Percentiles rank a stretch among this genome's conserved stretches.
phyloP scores from a whole-genome alignment of 2,329 filamentous ascomycete genomes.

The Botrytis byssoidea region DNA sequence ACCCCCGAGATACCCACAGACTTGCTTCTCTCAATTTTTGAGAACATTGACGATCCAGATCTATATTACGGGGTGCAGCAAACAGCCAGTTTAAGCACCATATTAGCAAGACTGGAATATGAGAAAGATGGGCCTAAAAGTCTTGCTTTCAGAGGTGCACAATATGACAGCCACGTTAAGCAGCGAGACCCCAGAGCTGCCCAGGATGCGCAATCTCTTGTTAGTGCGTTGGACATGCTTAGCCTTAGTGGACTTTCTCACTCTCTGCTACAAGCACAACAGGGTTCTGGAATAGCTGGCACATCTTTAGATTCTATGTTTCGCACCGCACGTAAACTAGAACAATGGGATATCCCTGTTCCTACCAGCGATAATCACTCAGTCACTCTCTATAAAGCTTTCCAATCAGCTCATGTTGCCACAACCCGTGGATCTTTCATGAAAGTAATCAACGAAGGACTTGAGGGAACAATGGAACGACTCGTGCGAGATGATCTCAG shows the following conservation, averaged over 20 bases:
- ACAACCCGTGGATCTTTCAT: slow-evolving; percentile 54
- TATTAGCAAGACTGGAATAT: slow-evolving; percentile 81
- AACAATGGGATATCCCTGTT: slow-evolving; percentile 87
- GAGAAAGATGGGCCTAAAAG: slow-evolving; percentile 85
- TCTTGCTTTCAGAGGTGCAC: slow-evolving; percentile 84
- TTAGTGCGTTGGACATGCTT: slow-evolving; percentile 74
- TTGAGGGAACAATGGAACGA: slow-evolving; percentile 58
- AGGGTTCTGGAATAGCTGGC: slow-evolving; percentile 56
- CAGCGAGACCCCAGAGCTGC: slow-evolving; percentile 54
- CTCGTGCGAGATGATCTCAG: slow-evolving; percentile 52
- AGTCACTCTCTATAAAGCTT: slow-evolving; percentile 73
- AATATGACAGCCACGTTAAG: slow-evolving; percentile 82
- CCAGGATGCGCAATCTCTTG: slow-evolving; percentile 64
- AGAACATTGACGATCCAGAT: slow-evolving; percentile 92
- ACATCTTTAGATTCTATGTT: slow-evolving; percentile 70
- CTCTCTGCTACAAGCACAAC: slow-evolving; percentile 69
- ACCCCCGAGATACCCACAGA: slow-evolving; percentile 55
- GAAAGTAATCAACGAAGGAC: slow-evolving; percentile 60
- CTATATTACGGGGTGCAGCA: slow-evolving; percentile 91
- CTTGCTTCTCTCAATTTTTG: slow-evolving; percentile 78
- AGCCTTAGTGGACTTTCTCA: slow-evolving; percentile 85
- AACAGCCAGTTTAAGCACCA: slow-evolving; percentile 69
- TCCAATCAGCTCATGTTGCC: slow-evolving; percentile 74
- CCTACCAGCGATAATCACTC: slow-evolving; percentile 63
- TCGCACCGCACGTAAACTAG: slow-evolving; percentile 74